Evolutionary conservation across 2,329 filamentous ascomycete genomes (phyloP).

Genomic region (Microdochium trichocladiopsis): DNA sequence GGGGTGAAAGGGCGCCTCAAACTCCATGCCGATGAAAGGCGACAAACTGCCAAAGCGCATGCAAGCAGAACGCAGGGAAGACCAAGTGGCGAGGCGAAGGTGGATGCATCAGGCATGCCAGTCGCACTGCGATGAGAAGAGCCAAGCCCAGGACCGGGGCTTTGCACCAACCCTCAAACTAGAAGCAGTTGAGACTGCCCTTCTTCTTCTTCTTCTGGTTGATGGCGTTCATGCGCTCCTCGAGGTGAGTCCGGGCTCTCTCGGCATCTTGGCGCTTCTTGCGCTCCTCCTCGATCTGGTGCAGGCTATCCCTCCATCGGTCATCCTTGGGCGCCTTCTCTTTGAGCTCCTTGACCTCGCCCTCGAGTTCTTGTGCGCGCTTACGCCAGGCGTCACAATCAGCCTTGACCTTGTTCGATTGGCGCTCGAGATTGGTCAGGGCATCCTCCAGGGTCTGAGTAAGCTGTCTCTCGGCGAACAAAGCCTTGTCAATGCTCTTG

Average conservation of each 20-base stretch:
- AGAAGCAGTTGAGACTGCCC: conserved; percentile 95
- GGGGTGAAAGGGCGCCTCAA: not conserved
- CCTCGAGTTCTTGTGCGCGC: conserved; percentile 70
- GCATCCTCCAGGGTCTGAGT: conserved; percentile 94
- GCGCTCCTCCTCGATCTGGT: conserved; percentile 93
- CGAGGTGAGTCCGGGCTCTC: conserved; percentile 77
- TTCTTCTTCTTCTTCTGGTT: conserved; percentile 95
- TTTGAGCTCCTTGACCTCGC: conserved; percentile 61
- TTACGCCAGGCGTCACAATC: conserved; percentile 90
- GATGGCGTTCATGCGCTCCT: conserved; percentile 90
- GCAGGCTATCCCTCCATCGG: conserved; percentile 57
- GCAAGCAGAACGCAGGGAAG: not conserved
- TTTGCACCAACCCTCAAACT: conserved; percentile 27
- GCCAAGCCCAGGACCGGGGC: conserved; percentile 1
- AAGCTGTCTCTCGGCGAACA: conserved; percentile 92
- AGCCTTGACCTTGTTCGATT: conserved; percentile 83
- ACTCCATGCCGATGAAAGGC: not conserved
- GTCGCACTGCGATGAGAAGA: not conserved
- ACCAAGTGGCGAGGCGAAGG: not conserved
- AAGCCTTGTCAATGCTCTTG: conserved; percentile 91
- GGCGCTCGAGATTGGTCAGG: conserved; percentile 84
- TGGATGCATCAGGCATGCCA: not conserved
- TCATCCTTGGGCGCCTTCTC: conserved; percentile 47
- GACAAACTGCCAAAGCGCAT: not conserved
- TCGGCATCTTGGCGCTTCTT: conserved; percentile 89